phyloP scores from a whole-genome alignment of 2,329 filamentous ascomycete genomes.

The Scedosporium aurantiacum region DNA sequence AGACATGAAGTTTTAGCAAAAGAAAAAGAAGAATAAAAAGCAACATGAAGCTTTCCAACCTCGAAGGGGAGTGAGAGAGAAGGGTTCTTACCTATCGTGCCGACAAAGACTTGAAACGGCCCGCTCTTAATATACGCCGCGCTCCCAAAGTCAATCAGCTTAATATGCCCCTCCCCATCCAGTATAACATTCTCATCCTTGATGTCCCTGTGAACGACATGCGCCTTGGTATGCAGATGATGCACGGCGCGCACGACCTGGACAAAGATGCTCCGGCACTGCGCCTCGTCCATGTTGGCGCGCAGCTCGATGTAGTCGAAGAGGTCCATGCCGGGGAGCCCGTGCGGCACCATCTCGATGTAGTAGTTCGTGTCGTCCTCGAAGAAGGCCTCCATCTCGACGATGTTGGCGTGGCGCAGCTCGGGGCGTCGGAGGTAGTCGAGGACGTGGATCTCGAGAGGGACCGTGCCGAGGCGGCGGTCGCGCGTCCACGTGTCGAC shows the following conservation, averaged over 20 bases:
- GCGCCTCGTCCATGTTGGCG: slow-evolving; percentile 89
- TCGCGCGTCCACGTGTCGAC: slow-evolving; percentile 98
- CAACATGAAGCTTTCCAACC: no score
- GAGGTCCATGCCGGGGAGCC: slow-evolving; percentile 91
- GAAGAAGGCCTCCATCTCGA: slow-evolving; percentile 64
- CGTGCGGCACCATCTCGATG: slow-evolving; percentile 95
- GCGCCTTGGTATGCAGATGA: slow-evolving; percentile 80
- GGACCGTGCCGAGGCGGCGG: slow-evolving; percentile 83
- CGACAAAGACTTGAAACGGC: slow-evolving; percentile 97
- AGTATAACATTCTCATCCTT: slow-evolving; percentile 98
- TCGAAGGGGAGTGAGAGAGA: background rate
- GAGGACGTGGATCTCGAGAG: slow-evolving; percentile 91
- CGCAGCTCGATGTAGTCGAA: slow-evolving; percentile 98
- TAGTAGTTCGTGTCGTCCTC: slow-evolving; percentile 89
- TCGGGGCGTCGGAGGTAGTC: slow-evolving; percentile 77
- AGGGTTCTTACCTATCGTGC: slow-evolving; percentile 75
- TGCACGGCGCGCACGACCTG: slow-evolving; percentile 85
- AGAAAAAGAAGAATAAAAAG: background rate
- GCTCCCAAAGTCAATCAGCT: slow-evolving; percentile 95
- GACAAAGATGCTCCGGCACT: slow-evolving; percentile 89
- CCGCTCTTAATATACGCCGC: slow-evolving; percentile 97
- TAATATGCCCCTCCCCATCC: slow-evolving; percentile 90
- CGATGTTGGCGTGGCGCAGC: slow-evolving; percentile 55
- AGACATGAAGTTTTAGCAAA: slow-evolving; percentile 8
- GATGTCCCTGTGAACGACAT: slow-evolving; percentile 94